These are phyloP conservation scores for Rutstroemia sp. DNA, from an alignment of 2,329 filamentous ascomycete species.

Conservation along the genomic window DNA sequence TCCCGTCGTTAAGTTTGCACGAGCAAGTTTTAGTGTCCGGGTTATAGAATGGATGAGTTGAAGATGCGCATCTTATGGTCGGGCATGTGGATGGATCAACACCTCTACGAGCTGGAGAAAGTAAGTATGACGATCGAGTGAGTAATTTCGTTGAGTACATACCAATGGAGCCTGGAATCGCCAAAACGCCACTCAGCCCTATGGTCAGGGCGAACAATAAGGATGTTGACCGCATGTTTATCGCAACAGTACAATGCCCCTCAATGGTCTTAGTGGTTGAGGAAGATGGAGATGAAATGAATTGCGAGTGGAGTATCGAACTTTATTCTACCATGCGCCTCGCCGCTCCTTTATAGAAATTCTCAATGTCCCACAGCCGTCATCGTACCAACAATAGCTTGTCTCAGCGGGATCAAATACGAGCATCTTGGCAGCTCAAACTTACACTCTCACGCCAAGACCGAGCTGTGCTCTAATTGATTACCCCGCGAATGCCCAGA, in stretches of 20 bases:
- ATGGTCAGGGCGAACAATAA: neutral
- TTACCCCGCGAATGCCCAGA: conserved; percentile 2
- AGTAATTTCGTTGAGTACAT: neutral
- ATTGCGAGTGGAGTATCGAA: neutral
- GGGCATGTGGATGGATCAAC: conserved; percentile 12
- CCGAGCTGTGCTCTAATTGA: conserved; percentile 3
- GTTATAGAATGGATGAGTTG: conserved; percentile 12
- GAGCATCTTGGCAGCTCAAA: conserved; percentile 7
- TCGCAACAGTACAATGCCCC: neutral
- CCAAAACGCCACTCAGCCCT: conserved; percentile 4
- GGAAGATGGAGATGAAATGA: neutral
- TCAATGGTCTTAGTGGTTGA: neutral
- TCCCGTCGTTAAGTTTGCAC: conserved; percentile 7
- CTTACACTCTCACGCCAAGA: conserved; percentile 1
- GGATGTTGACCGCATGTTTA: neutral
- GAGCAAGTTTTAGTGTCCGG: conserved; percentile 5
- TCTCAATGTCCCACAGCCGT: neutral
- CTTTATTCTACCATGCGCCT: neutral
- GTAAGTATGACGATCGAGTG: neutral
- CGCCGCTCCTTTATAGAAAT: neutral
- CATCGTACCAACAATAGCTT: neutral
- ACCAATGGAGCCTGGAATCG: conserved; percentile 1
- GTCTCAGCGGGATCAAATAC: conserved; percentile 2
- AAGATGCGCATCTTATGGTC: conserved; percentile 7
- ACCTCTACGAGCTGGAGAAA: neutral